phyloP scores from a whole-genome alignment of 1,284 basidiomycete species.

The Omphalotus olearius region DNA sequence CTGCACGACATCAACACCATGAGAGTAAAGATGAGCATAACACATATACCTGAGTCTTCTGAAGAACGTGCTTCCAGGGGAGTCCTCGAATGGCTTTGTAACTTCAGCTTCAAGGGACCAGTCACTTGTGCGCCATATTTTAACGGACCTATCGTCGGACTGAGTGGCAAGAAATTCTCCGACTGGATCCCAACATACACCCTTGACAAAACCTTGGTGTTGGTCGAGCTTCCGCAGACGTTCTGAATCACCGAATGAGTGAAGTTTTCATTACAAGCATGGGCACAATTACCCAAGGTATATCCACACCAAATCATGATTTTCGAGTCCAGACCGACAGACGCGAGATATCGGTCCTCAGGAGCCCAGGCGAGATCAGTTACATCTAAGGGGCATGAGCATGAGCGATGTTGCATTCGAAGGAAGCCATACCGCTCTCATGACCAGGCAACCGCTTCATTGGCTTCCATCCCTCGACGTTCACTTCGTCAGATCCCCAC shows the following conservation, averaged over 20 bases:
- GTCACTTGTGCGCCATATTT: constrained; percentile 93
- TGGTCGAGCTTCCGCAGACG: constrained; percentile 79
- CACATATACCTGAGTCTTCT: constrained; percentile 76
- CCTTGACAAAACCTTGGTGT: constrained; percentile 97
- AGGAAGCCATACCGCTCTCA: constrained; percentile 65
- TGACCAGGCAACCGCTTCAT: constrained; percentile 89
- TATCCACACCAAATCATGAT: constrained; percentile 93
- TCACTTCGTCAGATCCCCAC: constrained; percentile 90
- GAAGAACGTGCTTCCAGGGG: constrained; percentile 95
- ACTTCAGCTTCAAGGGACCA: constrained; percentile 87
- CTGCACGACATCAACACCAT: constrained; percentile 35
- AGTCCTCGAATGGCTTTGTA: constrained; percentile 87
- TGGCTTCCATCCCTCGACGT: constrained; percentile 97
- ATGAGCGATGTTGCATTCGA: not conserved
- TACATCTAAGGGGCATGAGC: constrained; percentile 63
- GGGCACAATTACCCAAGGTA: constrained; percentile 64
- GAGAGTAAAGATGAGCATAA: not conserved
- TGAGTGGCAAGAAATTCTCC: constrained; percentile 96
- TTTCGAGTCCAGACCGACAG: constrained; percentile 89
- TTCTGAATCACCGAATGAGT: constrained; percentile 40
- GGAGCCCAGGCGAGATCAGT: constrained; percentile 95
- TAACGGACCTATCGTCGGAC: constrained; percentile 94
- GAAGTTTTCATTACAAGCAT: not conserved
- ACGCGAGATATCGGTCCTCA: constrained; percentile 88
- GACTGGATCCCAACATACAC: constrained; percentile 97